phyloP scores from a whole-genome alignment of 1,139 yeast species.

The Candida gigantensis region DNA sequence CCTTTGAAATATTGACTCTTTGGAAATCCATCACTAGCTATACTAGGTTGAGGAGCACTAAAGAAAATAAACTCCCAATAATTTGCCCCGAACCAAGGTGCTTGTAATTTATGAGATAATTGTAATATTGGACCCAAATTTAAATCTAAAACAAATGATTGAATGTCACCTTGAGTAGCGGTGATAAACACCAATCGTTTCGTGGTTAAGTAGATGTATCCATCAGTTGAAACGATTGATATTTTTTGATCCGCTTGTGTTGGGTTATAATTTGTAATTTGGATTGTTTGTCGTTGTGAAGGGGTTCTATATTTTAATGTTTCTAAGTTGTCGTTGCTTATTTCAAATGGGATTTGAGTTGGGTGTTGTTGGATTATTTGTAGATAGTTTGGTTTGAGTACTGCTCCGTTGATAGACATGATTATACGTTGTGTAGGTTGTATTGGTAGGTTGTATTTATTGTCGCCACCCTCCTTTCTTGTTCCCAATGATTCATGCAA shows the following conservation, averaged over 20 bases:
- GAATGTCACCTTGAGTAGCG: conserved; percentile 41
- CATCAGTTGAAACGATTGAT: conserved; percentile 33
- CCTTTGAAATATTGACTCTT: conserved; percentile 41
- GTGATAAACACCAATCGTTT: conserved; percentile 39
- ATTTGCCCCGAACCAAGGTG: conserved; percentile 60
- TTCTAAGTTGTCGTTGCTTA: conserved; percentile 21
- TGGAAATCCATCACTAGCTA: conserved; percentile 48
- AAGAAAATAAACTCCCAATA: conserved; percentile 48
- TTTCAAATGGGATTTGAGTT: conserved; percentile 24
- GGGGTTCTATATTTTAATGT: conserved; percentile 19
- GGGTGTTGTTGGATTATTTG: conserved; percentile 18
- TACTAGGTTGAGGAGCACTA: conserved; percentile 26
- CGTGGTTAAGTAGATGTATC: conserved; percentile 39
- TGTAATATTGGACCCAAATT: conserved; percentile 22
- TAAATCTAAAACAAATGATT: conserved; percentile 36
- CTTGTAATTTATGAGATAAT: conserved; percentile 39
- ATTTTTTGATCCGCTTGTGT: conserved; percentile 10
- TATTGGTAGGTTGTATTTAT: no score
- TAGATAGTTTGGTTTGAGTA: conserved; percentile 24
- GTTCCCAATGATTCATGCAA: no score
- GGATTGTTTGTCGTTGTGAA: conserved; percentile 26
- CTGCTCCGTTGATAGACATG: conserved; percentile 38
- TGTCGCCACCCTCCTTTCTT: no score
- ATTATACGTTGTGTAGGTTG: background rate
- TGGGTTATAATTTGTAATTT: conserved; percentile 19